These are phyloP conservation scores for Calycina herbarum DNA, from an alignment of 2,329 filamentous ascomycete species.

Conservation along the genomic window DNA sequence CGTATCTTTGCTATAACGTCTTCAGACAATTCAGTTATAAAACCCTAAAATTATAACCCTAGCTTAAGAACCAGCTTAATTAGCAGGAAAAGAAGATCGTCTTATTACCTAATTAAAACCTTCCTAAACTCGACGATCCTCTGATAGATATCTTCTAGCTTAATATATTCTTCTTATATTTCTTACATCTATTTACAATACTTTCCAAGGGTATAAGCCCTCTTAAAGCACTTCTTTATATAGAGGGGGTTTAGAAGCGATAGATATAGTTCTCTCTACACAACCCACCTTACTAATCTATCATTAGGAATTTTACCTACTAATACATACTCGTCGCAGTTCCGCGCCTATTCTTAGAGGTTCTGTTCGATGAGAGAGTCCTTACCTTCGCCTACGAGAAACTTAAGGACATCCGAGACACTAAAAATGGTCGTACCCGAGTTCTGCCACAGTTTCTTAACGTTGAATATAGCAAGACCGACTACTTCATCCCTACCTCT, in stretches of 20 bases:
- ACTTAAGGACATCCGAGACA: background rate
- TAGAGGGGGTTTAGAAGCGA: background rate
- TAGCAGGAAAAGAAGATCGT: background rate
- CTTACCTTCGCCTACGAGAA: background rate
- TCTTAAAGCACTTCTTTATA: background rate
- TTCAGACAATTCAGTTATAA: background rate
- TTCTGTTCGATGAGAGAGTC: background rate
- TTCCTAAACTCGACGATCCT: background rate
- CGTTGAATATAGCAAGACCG: background rate
- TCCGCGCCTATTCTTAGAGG: background rate
- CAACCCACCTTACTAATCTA: background rate
- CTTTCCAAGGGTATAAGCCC: background rate
- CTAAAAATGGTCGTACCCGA: background rate
- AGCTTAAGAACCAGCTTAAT: background rate
- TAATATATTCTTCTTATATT: background rate
- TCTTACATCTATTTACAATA: background rate
- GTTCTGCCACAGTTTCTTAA: background rate
- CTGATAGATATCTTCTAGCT: background rate
- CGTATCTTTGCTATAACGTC: too few relatives aligned
- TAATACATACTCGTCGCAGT: background rate
- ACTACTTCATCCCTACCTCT: background rate
- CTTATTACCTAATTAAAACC: background rate
- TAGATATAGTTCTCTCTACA: background rate
- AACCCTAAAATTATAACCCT: background rate
- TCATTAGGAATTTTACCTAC: background rate